phyloP scores from a whole-genome alignment of 1,284 basidiomycete genomes.

The Apiotrichum domesticum region DNA sequence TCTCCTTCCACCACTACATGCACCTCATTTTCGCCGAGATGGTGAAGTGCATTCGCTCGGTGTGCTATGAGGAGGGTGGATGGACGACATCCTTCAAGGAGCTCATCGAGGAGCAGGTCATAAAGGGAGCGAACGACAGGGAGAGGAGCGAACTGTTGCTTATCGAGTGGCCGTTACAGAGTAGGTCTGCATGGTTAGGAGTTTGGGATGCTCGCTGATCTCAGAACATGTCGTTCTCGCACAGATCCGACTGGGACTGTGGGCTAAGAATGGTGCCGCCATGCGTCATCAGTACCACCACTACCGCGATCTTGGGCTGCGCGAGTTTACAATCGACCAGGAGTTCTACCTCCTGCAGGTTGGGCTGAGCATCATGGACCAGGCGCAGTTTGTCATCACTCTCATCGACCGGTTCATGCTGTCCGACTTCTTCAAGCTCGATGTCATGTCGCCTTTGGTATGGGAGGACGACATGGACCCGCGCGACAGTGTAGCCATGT shows the following conservation, averaged over 20 bases:
- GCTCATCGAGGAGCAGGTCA: conserved; percentile 16
- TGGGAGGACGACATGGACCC: conserved; percentile 36
- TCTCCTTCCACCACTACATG: conserved; percentile 80
- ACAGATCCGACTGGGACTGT: conserved; percentile 89
- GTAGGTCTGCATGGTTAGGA: conserved; percentile 49
- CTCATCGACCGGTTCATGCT: conserved; percentile 88
- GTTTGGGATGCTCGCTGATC: not conserved
- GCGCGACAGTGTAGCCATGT: conserved; percentile 62
- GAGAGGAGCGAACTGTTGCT: conserved; percentile 50
- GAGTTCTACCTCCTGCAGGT: conserved; percentile 89
- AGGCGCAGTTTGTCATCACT: conserved; percentile 71
- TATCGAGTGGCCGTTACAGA: conserved; percentile 79
- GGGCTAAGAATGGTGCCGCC: conserved; percentile 95
- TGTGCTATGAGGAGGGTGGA: conserved; percentile 6
- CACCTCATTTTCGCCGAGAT: conserved; percentile 90
- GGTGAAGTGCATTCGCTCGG: conserved; percentile 53
- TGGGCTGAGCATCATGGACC: conserved; percentile 71
- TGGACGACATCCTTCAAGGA: conserved; percentile 2
- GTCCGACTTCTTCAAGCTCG: conserved; percentile 67
- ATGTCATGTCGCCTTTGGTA: conserved; percentile 22
- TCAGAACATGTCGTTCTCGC: conserved; percentile 57
- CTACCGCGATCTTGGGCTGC: conserved; percentile 91
- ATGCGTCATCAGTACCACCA: conserved; percentile 94
- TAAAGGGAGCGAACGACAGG: conserved; percentile 8
- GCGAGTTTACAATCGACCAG: conserved; percentile 95